These are phyloP conservation scores for Phytophthora tentaculata DNA, from an alignment of 352 stramenopile genomes.

Conservation along the genomic window DNA sequence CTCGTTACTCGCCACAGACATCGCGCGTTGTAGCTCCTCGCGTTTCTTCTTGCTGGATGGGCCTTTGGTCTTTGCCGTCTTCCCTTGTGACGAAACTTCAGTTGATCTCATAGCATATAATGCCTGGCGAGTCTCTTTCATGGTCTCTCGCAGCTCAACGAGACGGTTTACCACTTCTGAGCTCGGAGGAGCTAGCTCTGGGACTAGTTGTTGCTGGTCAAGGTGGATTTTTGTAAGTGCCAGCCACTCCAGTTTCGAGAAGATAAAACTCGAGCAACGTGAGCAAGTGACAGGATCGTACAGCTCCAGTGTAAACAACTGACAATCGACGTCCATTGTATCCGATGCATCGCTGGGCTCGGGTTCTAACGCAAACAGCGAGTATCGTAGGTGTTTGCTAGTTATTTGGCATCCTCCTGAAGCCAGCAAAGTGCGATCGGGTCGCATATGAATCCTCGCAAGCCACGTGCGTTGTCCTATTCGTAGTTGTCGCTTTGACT, in stretches of 20 bases:
- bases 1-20: slow-evolving; percentile 29
- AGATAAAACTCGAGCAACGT: slow-evolving; percentile 13
- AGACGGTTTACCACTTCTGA: slow-evolving; percentile 24
- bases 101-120: slow-evolving; percentile 14
- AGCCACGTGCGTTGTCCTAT: slow-evolving; percentile 40
- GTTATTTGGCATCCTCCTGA: slow-evolving; percentile 35
- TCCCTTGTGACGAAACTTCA: slow-evolving; percentile 16
- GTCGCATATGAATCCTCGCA: slow-evolving; percentile 31
- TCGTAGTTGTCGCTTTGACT: not conserved
- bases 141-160: slow-evolving; percentile 12
- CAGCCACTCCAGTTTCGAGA: slow-evolving; percentile 51
- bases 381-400: slow-evolving; percentile 35
- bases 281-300: slow-evolving; percentile 42
- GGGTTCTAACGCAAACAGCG: slow-evolving; percentile 35
- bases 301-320: slow-evolving; percentile 42
- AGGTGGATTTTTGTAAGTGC: slow-evolving; percentile 51
- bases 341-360: slow-evolving; percentile 3
- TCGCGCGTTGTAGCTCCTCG: slow-evolving; percentile 21
- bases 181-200: slow-evolving; percentile 31
- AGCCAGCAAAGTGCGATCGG: slow-evolving; percentile 20
- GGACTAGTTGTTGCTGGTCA: slow-evolving; percentile 41
- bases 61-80: slow-evolving; percentile 32
- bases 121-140: slow-evolving; percentile 14
- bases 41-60: slow-evolving; percentile 34
- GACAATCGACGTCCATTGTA: not conserved